phyloP scores from a whole-genome alignment of 2,329 filamentous ascomycete genomes.

The Fusarium irregulare region DNA sequence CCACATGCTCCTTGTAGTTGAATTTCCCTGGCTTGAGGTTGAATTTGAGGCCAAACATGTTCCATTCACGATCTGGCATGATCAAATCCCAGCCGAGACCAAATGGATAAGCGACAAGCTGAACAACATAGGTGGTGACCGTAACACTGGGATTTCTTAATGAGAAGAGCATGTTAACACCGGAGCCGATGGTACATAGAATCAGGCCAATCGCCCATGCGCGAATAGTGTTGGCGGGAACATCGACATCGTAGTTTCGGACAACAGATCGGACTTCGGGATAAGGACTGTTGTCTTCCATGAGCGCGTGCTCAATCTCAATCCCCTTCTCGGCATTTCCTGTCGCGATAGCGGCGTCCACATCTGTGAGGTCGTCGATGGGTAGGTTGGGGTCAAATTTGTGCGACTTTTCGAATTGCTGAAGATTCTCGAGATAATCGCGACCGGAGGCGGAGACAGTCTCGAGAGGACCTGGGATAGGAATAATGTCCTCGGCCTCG shows the following conservation, averaged over 20 bases:
- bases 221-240: slow-evolving; percentile 72
- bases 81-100: slow-evolving; percentile 66
- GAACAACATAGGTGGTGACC: slow-evolving; percentile 71
- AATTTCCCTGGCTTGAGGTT: slow-evolving; percentile 68
- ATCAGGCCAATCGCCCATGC: slow-evolving; percentile 72
- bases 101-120: slow-evolving; percentile 71
- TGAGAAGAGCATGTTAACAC: slow-evolving; percentile 70
- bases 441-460: slow-evolving; percentile 55
- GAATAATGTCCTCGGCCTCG: slow-evolving; percentile 59
- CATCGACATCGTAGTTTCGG: slow-evolving; percentile 71
- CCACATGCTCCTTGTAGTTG: slow-evolving; percentile 71
- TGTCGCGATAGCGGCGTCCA: slow-evolving; percentile 67
- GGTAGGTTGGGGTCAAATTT: slow-evolving; percentile 73
- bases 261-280: slow-evolving; percentile 75
- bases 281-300: slow-evolving; percentile 75
- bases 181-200: slow-evolving; percentile 71
- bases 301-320: slow-evolving; percentile 66
- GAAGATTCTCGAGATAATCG: slow-evolving; percentile 60
- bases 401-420: slow-evolving; percentile 69
- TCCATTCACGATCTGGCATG: slow-evolving; percentile 65
- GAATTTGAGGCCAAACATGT: slow-evolving; percentile 64
- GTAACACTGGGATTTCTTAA: slow-evolving; percentile 68
- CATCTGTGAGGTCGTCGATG: slow-evolving; percentile 69
- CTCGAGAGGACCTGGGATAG: slow-evolving; percentile 54
- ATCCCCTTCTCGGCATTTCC: slow-evolving; percentile 67